Base-by-base conservation (phyloP, 192 early-diverging fungal genomes). In the Coemansia umbellata region DNA sequence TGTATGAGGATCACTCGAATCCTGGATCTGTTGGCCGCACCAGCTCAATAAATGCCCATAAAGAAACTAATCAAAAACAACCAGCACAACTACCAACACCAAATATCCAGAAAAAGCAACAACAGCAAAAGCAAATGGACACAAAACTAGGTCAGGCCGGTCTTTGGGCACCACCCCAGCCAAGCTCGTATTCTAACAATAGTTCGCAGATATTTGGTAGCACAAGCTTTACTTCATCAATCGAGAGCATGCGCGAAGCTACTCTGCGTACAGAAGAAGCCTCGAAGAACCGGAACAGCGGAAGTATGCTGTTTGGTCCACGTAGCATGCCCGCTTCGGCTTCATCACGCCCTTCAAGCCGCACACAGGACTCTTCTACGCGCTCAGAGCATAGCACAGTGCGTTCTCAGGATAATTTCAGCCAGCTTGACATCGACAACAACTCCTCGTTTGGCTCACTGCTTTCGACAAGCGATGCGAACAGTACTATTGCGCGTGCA, bases 281-380 rank as follows among this genome's bases (percentile, higher is more conserved):
- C 0, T 11, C 53, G 1, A 47, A 48, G 5, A 66, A 55, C 8
- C 41, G 63, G 7, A 57, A 32, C 59, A 66, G 63, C 44, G 60
- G 67, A 21, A 77, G 74, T 47, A 70, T 78, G 74, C 31, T 78
- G 35, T 66, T 71, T 66, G 74, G 74, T 0, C 74, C 74, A 17
- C 74, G 74, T n/a, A 68, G 54, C 7, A 78, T 78, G 74, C 74
- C 74, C 10, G 11, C 6, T 9, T 19, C 32, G 10, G 47, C 11
- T n/a, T 47, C 40, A 0, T 66, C 63, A 24, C 58, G 74, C 1
- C 52, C 67, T 6, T 62, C 62, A 3, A 69, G 63, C 37, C 66
- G 63, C 18, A 44, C 23, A 8, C 50, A 58, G 31, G 63, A 78
- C 28, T 11, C 37, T 14, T 32, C 62, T 19, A 31, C 35, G 24